Evolutionary conservation across 306 rosid genomes (phyloP).

Genomic region (Quercus suber): DNA sequence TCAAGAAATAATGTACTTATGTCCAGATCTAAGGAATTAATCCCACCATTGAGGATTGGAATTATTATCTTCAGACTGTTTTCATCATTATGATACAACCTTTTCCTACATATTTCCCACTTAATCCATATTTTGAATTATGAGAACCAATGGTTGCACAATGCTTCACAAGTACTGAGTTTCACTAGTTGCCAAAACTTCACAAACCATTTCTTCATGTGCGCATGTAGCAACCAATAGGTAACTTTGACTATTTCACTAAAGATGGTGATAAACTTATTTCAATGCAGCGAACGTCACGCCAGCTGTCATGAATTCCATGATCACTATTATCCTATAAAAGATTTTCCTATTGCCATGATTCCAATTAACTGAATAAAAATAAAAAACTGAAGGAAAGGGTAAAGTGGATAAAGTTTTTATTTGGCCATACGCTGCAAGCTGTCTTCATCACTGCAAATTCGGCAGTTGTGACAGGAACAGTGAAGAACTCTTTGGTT

Average conservation of each 20-base stretch:
- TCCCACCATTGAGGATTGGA: too few species aligned
- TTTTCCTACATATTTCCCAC: background rate
- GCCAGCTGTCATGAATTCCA: background rate
- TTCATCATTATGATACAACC: background rate
- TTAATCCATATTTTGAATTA: background rate
- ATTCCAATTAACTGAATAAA: background rate
- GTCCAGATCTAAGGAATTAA: background rate
- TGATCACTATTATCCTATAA: background rate
- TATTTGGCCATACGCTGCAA: conserved; percentile 66
- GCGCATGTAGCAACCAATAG: too few species aligned
- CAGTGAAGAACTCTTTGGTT: conserved; percentile 52
- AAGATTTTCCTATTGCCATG: conserved; percentile 1
- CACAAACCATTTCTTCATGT: too few species aligned
- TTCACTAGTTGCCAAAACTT: too few species aligned
- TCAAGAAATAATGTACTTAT: background rate
- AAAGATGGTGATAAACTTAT: background rate
- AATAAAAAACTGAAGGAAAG: background rate
- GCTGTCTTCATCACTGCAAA: conserved; percentile 87
- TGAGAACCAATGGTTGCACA: background rate
- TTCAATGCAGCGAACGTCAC: conserved; percentile 10
- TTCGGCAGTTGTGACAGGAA: conserved; percentile 84
- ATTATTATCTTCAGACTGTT: background rate
- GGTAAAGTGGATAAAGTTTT: conserved; percentile 18
- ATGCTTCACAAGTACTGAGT: too few species aligned
- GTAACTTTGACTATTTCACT: too few species aligned